Evolutionary conservation across 139 green algal species (phyloP).

Genomic region (Chlamydomonas applanata): DNA sequence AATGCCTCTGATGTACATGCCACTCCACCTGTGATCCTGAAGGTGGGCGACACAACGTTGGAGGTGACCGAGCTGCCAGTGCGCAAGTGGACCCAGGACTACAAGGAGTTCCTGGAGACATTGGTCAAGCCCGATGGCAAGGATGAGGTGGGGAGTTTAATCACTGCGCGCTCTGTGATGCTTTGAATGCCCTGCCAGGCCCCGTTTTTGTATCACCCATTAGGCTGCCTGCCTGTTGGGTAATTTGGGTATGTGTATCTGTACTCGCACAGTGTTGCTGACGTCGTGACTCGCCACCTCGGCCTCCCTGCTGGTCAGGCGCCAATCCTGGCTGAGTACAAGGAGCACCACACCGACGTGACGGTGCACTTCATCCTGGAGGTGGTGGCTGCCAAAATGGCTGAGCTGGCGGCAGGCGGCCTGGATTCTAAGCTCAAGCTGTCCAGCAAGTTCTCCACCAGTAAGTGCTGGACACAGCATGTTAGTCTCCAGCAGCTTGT

Average conservation of each 20-base stretch:
- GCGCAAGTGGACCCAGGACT: constrained; percentile 97
- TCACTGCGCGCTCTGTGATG: too few relatives aligned
- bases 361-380: constrained; percentile 82
- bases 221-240: too few relatives aligned
- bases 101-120: constrained; percentile 97
- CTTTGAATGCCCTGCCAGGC: too few relatives aligned
- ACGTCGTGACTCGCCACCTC: too few relatives aligned
- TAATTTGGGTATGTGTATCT: too few relatives aligned
- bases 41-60: constrained; percentile 61
- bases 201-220: too few relatives aligned
- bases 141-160: background rate
- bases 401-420: constrained; percentile 50
- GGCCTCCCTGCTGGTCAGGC: too few relatives aligned
- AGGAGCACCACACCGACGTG: constrained; percentile 89
- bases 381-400: constrained; percentile 42
- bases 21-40: background rate
- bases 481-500: too few relatives aligned
- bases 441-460: constrained; percentile 72
- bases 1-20: too few relatives aligned
- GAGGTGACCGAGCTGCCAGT: constrained; percentile 96
- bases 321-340: constrained; percentile 78
- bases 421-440: constrained; percentile 94
- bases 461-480: constrained; percentile 35
- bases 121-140: constrained; percentile 69
- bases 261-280: too few relatives aligned